phyloP scores from a whole-genome alignment of 83 land plant genomes.

The Picea engelmannii region DNA sequence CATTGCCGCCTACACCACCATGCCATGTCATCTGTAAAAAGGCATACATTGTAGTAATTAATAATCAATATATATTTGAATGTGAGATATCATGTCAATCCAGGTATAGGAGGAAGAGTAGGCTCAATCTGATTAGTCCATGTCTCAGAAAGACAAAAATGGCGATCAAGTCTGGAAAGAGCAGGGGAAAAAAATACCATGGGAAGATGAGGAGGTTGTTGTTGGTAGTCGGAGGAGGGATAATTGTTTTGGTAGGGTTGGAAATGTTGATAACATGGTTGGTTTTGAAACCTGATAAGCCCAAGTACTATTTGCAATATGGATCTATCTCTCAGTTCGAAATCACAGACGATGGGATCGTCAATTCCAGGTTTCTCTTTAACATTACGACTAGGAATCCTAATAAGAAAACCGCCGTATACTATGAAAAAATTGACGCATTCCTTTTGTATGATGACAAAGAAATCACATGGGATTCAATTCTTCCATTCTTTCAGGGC shows the following conservation, averaged over 20 bases:
- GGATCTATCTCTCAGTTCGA: conserved; percentile 7
- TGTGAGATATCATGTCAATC: too few relatives aligned
- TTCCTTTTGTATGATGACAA: conserved; percentile 15
- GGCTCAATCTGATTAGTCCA: too few relatives aligned
- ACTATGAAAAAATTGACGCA: conserved; percentile 22
- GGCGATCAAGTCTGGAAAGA: too few relatives aligned
- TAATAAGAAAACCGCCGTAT: conserved; percentile 31
- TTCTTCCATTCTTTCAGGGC: conserved; percentile 33
- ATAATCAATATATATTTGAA: too few relatives aligned
- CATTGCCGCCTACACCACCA: not conserved
- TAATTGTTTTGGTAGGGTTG: conserved; percentile 22
- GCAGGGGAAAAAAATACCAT: too few relatives aligned
- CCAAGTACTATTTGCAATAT: conserved; percentile 25
- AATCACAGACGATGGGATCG: conserved; percentile 5
- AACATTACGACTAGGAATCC: conserved; percentile 31
- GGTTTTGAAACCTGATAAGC: conserved; percentile 24
- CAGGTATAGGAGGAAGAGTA: too few relatives aligned
- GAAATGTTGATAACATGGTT: conserved; percentile 25
- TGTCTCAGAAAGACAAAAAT: too few relatives aligned
- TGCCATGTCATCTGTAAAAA: too few relatives aligned
- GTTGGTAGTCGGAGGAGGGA: not conserved
- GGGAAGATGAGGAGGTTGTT: too few relatives aligned
- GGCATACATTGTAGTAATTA: too few relatives aligned
- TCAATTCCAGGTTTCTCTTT: conserved; percentile 18
- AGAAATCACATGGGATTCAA: conserved; percentile 15